These are phyloP conservation scores for Penicillium soppii DNA, from an alignment of 495 filamentous ascomycete species.

Conservation along the genomic window DNA sequence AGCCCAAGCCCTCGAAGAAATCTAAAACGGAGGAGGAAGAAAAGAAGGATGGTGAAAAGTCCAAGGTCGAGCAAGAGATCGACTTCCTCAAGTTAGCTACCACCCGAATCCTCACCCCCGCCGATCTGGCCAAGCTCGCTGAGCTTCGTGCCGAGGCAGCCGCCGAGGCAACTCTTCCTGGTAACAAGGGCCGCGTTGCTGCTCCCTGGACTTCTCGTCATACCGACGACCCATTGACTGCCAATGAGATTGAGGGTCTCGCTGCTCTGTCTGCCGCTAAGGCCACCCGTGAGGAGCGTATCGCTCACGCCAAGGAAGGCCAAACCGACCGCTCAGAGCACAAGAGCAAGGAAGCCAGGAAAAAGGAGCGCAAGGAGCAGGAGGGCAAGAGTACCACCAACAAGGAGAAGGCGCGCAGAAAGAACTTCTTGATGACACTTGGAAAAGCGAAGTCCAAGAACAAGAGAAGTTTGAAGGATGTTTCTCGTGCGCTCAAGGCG, in stretches of 20 bases:
- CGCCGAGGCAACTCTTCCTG: slow-evolving; percentile 59
- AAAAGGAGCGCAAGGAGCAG: slow-evolving; percentile 78
- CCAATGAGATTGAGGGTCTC: slow-evolving; percentile 77
- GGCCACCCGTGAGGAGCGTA: slow-evolving; percentile 76
- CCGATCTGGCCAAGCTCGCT: slow-evolving; percentile 86
- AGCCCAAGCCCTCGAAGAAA: slow-evolving; percentile 65
- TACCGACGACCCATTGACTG: slow-evolving; percentile 79
- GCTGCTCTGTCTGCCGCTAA: slow-evolving; percentile 67
- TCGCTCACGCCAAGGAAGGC: slow-evolving; percentile 74
- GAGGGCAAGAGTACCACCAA: slow-evolving; percentile 96
- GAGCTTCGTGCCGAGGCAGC: slow-evolving; percentile 76
- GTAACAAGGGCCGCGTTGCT: slow-evolving; percentile 39
- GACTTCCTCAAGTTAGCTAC: slow-evolving; percentile 72
- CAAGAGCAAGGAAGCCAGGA: slow-evolving; percentile 75
- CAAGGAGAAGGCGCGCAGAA: slow-evolving; percentile 92
- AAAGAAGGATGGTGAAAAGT: slow-evolving; percentile 18
- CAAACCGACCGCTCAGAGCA: slow-evolving; percentile 71
- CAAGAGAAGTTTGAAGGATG: slow-evolving; percentile 87
- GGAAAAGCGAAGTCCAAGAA: slow-evolving; percentile 91
- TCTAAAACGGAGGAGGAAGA: slow-evolving; percentile 31
- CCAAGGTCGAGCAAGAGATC: slow-evolving; percentile 24
- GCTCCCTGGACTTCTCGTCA: slow-evolving; percentile 54
- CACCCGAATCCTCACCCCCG: slow-evolving; percentile 84
- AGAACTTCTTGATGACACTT: slow-evolving; percentile 98
- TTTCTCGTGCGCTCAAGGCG: slow-evolving; percentile 70